Evolutionary conservation across 2,329 filamentous ascomycete genomes (phyloP), one percentile per base, ranked within the genome.

Genomic region (Alternaria sp.): DNA sequence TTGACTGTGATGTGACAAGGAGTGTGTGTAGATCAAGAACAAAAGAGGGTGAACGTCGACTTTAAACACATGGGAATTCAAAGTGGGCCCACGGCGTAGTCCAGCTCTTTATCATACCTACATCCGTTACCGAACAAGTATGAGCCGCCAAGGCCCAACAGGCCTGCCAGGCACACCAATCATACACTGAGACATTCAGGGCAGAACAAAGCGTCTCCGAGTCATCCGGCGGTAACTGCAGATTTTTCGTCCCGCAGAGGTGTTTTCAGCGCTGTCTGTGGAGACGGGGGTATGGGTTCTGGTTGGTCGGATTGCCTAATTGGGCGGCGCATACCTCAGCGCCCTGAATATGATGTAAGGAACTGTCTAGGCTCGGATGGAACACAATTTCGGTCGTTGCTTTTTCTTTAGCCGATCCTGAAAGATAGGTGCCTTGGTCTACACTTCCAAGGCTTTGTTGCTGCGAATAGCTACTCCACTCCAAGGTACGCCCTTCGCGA

Each of bases 301-400:
- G 57, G 57, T 60, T 59, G 57, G 57, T 59, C 57, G 43, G 57
- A 59, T 54, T 60, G 47, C 57, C 21, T 60, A 44, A 54, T 54
- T 44, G 20, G 47, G 47, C 54, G 43, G 54, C 43, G 43, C 54
- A 56, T 56, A 56, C n/a, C 54, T 47, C 54, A 56, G 43, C 25
- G 41, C 44, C 26, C 54, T 30, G 43, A 20, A 30, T 23, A 46
- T 45, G 54, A 56, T 46, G 25, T 47, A 56, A 56, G 43, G 43
- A 47, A 15, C 30, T 56, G 54, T 23, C 54, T 56, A 46, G 43
- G 21, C 54, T 45, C 54, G 25, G 3, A 53, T 53, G 18, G 49
- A 53, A 53, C 49, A 53, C 49, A 53, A 15, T 56, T 45, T 56
- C 54, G 21, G 28, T 18, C 26, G 21, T 33, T 56, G 21, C 44